Evolutionary conservation across 2,329 filamentous ascomycete genomes (phyloP), one percentile per base, ranked within the genome.

Genomic region (Beauveria bassiana): DNA sequence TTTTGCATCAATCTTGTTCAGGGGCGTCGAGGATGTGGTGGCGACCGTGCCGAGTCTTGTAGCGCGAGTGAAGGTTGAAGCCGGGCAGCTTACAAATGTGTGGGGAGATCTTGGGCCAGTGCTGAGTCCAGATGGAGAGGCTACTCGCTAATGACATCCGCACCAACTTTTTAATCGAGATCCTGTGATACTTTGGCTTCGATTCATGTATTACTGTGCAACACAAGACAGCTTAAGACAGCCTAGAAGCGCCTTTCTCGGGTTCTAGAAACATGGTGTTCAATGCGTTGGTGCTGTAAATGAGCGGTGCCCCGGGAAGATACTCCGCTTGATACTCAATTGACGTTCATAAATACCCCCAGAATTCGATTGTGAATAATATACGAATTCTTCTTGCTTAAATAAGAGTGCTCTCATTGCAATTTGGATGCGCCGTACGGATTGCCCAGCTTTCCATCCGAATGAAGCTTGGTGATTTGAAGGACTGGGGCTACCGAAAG

Each of bases 31-130:
- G 57, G 47, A 51, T 31, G 47, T 59, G 57, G 47, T 40, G 49
- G 52, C 45, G 7, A 1, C 46, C 47, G 9, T 47, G 16, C 9
- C 31, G 31, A 34, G 31, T 34, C 31, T 12, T 34, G 31, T 34
- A 34, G 31, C 31, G 31, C 5, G 12, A 24, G 22, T 40, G 42
- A 43, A 50, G 10, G 50, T 42, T 54, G 56, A 58, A 58, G 49
- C 42, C 31, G 5, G 31, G 31, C 55, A 53, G 55, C 55, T 52
- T 57, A 61, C 51, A 56, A 51, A 56, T 56, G 47, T 59, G 57
- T 45, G 57, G 47, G 47, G 56, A 20, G 22, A 58, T 58, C 45
- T 34, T 16, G 16, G 43, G 31, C 34, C 22, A 12, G n/a, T 43
- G 51, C 38, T 43, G 18, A 54, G 49, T 18, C 12, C n/a, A 5